These are phyloP conservation scores for Poteriospumella lacustris DNA, from an alignment of 108 stramenopile species.

Conservation along the genomic window DNA sequence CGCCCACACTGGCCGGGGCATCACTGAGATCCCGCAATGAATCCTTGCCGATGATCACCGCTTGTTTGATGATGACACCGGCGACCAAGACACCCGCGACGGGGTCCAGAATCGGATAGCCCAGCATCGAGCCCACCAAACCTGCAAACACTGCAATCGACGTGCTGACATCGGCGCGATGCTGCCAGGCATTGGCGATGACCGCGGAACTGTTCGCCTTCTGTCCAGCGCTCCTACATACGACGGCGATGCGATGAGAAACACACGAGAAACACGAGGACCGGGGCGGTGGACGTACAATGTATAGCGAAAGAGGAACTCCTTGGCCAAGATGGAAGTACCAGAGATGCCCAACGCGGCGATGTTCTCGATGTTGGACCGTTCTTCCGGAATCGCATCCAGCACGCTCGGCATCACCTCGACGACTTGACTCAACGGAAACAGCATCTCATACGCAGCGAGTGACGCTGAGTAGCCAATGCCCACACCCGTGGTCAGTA, in stretches of 20 bases:
- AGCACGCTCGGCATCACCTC: neutral
- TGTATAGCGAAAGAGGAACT: conserved; percentile 22
- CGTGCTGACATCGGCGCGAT: conserved; percentile 2
- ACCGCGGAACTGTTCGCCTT: conserved; percentile 4
- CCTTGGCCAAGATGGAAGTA: conserved; percentile 4
- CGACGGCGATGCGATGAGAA: neutral
- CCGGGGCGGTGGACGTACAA: neutral
- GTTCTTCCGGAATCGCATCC: neutral
- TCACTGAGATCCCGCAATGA: conserved; percentile 19
- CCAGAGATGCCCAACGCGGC: conserved; percentile 1
- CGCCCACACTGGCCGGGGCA: conserved; percentile 9
- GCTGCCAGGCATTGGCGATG: conserved; percentile 30
- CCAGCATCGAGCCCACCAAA: neutral
- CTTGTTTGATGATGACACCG: neutral
- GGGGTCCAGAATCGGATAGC: conserved; percentile 19
- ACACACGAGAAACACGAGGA: neutral
- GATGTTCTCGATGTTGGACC: neutral
- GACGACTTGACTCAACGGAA: neutral
- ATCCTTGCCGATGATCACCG: neutral
- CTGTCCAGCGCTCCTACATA: neutral
- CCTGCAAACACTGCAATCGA: conserved; percentile 22
- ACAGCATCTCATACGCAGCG: neutral
- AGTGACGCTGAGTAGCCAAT: conserved; percentile 2
- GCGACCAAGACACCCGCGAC: conserved; percentile 23
- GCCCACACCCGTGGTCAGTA: conserved; percentile 8